Percentiles rank a stretch among this genome's conserved stretches.
Evolutionary conservation across 805 yeast genomes (phyloP).

Genomic region (Naumovozyma baii): DNA sequence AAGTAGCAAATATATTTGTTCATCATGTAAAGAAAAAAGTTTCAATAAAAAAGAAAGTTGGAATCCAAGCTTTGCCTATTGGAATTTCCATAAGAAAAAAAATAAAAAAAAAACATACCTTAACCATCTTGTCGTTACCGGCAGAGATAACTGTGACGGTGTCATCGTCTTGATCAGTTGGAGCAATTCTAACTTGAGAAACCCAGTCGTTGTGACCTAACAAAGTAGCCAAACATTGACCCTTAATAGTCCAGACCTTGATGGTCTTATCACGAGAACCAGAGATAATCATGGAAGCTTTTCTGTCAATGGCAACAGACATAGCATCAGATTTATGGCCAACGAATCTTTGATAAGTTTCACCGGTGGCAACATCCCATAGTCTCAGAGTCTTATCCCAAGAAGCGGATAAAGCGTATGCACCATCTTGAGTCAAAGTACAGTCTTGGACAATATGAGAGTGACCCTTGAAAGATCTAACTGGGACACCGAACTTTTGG

Average conservation of each 20-base stretch:
- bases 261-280: conserved; percentile 99
- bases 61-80: no score
- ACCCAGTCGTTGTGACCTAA: conserved; percentile 98
- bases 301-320: conserved; percentile 91
- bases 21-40: conserved; percentile 55
- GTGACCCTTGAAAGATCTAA: conserved; percentile 95
- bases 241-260: conserved; percentile 98
- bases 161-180: conserved; percentile 39
- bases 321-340: conserved; percentile 97
- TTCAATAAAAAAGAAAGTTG: no score
- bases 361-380: conserved; percentile 94
- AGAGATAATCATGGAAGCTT: conserved; percentile 96
- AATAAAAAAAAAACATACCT: conserved; percentile 60
- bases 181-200: conserved; percentile 94
- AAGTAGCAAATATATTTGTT: conserved; percentile 93
- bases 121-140: conserved; percentile 97
- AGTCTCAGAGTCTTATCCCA: conserved; percentile 99
- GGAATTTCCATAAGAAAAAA: conserved; percentile 1
- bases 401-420: conserved; percentile 95
- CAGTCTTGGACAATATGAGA: conserved; percentile 98
- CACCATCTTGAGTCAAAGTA: conserved; percentile 95
- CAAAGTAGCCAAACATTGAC: conserved; percentile 91
- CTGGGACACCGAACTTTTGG: conserved; percentile 95
- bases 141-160: conserved; percentile 82
- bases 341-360: conserved; percentile 85